Conservation (phyloP, 2,329 filamentous ascomycete species). For the Verticillium isaacii region DNA sequence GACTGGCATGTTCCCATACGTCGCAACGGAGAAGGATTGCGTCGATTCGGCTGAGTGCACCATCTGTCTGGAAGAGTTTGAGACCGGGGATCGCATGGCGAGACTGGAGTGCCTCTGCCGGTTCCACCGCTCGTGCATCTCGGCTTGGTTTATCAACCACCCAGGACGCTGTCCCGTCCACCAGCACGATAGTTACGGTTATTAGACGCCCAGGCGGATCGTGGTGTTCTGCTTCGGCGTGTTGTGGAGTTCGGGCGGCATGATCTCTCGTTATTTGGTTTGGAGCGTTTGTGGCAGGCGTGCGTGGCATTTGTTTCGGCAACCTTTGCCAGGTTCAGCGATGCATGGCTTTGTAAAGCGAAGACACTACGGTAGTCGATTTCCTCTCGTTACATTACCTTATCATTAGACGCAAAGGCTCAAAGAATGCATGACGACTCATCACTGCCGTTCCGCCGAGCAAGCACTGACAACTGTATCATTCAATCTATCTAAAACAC, state of each 20-base stretch:
- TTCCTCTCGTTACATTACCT: not conserved
- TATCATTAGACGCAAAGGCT: not conserved
- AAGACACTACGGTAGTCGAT: not conserved
- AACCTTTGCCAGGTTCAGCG: conserved; percentile 1
- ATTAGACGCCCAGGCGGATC: conserved; percentile 19
- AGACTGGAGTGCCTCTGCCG: conserved; percentile 62
- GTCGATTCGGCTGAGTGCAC: conserved; percentile 64
- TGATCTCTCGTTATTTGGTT: conserved; percentile 2
- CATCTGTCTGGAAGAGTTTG: conserved; percentile 63
- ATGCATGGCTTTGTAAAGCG: not conserved
- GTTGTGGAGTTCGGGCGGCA: not conserved
- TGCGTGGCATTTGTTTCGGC: not conserved
- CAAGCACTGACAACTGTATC: not conserved
- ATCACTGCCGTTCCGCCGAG: not conserved
- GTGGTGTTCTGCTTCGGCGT: not conserved
- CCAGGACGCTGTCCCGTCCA: conserved; percentile 62
- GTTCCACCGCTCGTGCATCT: conserved; percentile 58
- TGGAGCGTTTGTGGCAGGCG: not conserved
- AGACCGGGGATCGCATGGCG: conserved; percentile 59
- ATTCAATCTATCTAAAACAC: not conserved
- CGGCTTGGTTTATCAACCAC: conserved; percentile 57
- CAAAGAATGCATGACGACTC: not conserved
- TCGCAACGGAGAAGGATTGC: conserved; percentile 63
- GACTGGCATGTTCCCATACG: conserved; percentile 60
- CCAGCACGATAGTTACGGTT: conserved; percentile 58